phyloP scores from a whole-genome alignment of 2,329 filamentous ascomycete genomes.

The Trichoderma sp. region DNA sequence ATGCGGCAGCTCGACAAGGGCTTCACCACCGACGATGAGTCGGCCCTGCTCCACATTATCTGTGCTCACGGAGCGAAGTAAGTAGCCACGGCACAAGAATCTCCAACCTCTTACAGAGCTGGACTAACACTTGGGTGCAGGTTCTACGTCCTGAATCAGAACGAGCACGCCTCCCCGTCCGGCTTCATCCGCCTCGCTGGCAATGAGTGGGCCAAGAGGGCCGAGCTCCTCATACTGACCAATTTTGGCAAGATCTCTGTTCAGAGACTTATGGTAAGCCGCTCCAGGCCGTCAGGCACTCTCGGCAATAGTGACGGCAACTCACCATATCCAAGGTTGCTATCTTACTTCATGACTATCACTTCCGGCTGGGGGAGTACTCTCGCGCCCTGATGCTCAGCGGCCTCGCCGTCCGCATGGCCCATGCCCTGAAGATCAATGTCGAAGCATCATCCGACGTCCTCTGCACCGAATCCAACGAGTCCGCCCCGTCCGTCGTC shows the following conservation, averaged over 20 bases:
- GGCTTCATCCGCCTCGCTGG: constrained; percentile 41
- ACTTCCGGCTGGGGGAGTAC: constrained; percentile 46
- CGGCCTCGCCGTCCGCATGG: constrained; percentile 47
- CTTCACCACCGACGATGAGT: constrained; percentile 42
- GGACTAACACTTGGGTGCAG: constrained; percentile 30
- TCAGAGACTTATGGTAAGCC: constrained; percentile 44
- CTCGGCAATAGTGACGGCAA: not conserved
- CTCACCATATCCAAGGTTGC: constrained; percentile 38
- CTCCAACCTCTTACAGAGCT: not conserved
- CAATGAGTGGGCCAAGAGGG: constrained; percentile 44
- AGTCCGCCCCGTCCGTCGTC: constrained; percentile 41
- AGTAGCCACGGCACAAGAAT: constrained; percentile 6
- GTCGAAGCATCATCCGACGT: constrained; percentile 44
- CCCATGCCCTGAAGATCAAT: constrained; percentile 47
- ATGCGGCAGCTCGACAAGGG: constrained; percentile 45
- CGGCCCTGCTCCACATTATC: constrained; percentile 43
- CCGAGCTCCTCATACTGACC: constrained; percentile 42
- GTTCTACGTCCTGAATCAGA: constrained; percentile 41
- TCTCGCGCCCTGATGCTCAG: constrained; percentile 47
- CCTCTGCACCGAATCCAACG: constrained; percentile 42
- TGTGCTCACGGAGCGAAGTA: constrained; percentile 47
- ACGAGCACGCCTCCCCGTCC: constrained; percentile 38
- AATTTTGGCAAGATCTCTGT: constrained; percentile 46
- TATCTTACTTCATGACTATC: constrained; percentile 46
- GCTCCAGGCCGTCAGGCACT: not conserved